Evolutionary conservation across 2,329 filamentous ascomycete species (phyloP).

Genomic region (Cordyceps farinosa): DNA sequence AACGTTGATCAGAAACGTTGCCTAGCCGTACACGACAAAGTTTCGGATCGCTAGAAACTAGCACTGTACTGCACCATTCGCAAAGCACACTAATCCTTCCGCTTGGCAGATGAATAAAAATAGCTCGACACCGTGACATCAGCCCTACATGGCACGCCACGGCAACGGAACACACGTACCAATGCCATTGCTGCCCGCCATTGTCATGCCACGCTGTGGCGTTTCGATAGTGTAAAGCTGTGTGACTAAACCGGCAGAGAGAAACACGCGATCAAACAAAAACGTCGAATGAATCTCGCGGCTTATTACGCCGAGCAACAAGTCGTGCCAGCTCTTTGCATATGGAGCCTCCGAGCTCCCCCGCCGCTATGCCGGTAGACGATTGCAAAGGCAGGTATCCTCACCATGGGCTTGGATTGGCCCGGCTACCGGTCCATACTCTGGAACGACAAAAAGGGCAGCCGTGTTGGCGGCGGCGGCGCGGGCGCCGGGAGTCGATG

Average conservation of each 20-base stretch:
- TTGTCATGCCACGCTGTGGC: slow-evolving; percentile 4
- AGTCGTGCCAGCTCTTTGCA: neutral
- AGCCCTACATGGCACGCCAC: neutral
- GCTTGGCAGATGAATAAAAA: neutral
- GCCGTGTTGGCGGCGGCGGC: neutral
- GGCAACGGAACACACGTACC: neutral
- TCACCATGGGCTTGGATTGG: neutral
- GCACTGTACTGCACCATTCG: neutral
- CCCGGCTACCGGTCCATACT: neutral
- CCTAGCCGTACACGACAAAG: neutral
- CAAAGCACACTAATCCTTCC: too few relatives aligned
- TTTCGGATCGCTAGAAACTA: neutral
- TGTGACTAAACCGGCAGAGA: neutral
- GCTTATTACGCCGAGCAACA: neutral
- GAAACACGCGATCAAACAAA: neutral
- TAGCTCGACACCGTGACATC: too few relatives aligned
- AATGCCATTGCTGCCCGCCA: neutral
- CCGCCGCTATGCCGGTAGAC: neutral
- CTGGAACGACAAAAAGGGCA: neutral
- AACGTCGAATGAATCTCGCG: neutral
- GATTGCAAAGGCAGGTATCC: neutral
- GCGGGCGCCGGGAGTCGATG: neutral
- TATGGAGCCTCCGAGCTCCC: neutral
- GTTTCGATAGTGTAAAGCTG: neutral
- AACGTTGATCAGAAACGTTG: neutral